These are phyloP conservation scores for Chloris gayana DNA, from an alignment of 176 grass and related monocot species.

Conservation along the genomic window DNA sequence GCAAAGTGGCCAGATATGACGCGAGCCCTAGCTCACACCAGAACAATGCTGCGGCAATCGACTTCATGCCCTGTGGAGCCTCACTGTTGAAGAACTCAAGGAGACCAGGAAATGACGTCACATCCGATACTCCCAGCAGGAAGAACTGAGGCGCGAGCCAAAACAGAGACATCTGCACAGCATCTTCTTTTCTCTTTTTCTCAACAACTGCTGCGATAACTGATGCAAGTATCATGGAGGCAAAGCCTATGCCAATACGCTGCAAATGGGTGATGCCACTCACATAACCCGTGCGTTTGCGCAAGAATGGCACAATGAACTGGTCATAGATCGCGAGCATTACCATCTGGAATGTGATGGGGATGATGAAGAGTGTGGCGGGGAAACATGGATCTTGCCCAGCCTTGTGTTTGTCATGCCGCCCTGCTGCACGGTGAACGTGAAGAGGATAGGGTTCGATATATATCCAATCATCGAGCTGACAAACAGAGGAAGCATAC, in stretches of 20 bases:
- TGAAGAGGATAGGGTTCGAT: slow-evolving; percentile 41
- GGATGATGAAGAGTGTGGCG: slow-evolving; percentile 61
- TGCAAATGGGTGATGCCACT: slow-evolving; percentile 53
- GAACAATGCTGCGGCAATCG: slow-evolving; percentile 56
- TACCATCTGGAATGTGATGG: slow-evolving; percentile 54
- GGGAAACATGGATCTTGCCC: slow-evolving; percentile 54
- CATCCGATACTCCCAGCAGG: slow-evolving; percentile 56
- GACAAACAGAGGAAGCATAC: slow-evolving; percentile 54
- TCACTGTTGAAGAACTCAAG: slow-evolving; percentile 75
- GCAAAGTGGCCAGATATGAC: slow-evolving; percentile 44
- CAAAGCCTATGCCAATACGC: slow-evolving; percentile 48
- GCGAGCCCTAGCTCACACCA: slow-evolving; percentile 58
- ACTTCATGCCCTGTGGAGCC: slow-evolving; percentile 60
- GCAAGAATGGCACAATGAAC: slow-evolving; percentile 46
- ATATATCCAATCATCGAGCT: slow-evolving; percentile 55
- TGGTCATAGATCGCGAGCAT: slow-evolving; percentile 56
- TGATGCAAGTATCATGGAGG: slow-evolving; percentile 28
- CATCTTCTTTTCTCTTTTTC: slow-evolving; percentile 33
- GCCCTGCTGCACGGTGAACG: slow-evolving; percentile 63
- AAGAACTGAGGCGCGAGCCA: slow-evolving; percentile 61
- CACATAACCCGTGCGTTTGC: slow-evolving; percentile 42
- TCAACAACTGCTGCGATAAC: slow-evolving; percentile 55
- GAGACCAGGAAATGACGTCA: slow-evolving; percentile 59
- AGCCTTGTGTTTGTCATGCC: slow-evolving; percentile 59
- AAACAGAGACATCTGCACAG: slow-evolving; percentile 61